A percentile compares a stretch with the other conserved stretches of the same genome.
phyloP scores from a whole-genome alignment of 805 yeast species.

The Hanseniaspora thailandica region DNA sequence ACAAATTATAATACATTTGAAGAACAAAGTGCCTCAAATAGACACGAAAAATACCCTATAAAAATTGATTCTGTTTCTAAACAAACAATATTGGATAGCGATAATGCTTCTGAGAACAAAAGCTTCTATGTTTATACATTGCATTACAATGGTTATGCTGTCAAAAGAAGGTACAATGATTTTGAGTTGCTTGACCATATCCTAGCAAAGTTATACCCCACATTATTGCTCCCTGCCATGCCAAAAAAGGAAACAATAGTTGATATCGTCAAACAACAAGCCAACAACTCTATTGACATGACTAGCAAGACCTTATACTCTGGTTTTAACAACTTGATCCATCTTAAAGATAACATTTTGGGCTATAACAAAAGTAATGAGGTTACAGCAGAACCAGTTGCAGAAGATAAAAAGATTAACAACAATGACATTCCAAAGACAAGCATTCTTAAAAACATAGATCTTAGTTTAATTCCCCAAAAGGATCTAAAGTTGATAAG shows the following conservation, averaged over 20 bases:
- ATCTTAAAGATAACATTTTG: constrained; percentile 5
- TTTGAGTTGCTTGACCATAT: constrained; percentile 70
- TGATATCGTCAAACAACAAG: constrained; percentile 14
- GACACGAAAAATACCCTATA: not conserved
- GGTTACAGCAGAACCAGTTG: not conserved
- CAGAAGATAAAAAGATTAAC: not conserved
- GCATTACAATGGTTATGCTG: constrained; percentile 39
- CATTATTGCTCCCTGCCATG: constrained; percentile 80
- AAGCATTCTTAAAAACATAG: not conserved
- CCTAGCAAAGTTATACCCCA: constrained; percentile 64
- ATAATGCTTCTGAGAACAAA: not conserved
- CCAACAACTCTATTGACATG: constrained; percentile 8
- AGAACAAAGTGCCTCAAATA: not conserved
- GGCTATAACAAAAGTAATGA: not conserved
- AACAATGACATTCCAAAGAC: not conserved
- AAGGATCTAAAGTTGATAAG: constrained; percentile 21
- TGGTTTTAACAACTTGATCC: not conserved
- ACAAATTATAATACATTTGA: too few species aligned
- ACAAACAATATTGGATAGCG: not conserved
- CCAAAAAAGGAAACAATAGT: constrained; percentile 59
- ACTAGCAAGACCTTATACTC: constrained; percentile 8
- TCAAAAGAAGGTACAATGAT: constrained; percentile 79
- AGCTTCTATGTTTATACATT: constrained; percentile 62
- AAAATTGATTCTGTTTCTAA: not conserved
- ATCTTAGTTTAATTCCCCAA: not conserved